Percentiles rank a stretch among this genome's conserved stretches.
Evolutionary conservation across 306 rosid species (phyloP).

Genomic region (Acacia acuminata): DNA sequence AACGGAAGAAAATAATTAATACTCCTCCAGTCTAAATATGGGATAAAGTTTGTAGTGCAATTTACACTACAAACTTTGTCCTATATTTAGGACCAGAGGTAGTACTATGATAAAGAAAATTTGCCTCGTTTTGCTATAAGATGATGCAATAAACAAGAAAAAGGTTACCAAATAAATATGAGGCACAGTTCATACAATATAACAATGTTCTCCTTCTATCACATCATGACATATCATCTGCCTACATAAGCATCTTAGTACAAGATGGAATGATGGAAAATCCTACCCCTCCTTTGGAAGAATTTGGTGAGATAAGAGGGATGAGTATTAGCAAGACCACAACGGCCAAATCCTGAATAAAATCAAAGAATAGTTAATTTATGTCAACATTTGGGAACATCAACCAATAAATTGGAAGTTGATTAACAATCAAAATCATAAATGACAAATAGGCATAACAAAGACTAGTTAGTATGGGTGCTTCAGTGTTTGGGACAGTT

Average conservation of each 20-base stretch:
- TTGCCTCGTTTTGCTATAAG: neutral
- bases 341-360: constrained; percentile 95
- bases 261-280: constrained; percentile 35
- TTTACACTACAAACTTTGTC: too few species aligned
- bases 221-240: neutral
- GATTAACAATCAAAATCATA: constrained; percentile 9
- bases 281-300: constrained; percentile 99
- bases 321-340: constrained; percentile 98
- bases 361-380: constrained; percentile 28
- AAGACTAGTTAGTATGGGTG: constrained; percentile 16
- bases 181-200: neutral
- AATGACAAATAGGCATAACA: constrained; percentile 24
- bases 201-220: constrained; percentile 27
- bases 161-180: neutral
- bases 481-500: too few species aligned
- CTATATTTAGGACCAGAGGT: too few species aligned
- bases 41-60: too few species aligned
- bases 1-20: neutral
- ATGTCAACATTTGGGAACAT: constrained; percentile 22
- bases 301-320: constrained; percentile 98
- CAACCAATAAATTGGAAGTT: constrained; percentile 15
- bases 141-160: neutral
- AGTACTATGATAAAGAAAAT: neutral
- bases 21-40: too few species aligned
- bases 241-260: constrained; percentile 28